These are phyloP conservation scores for Tremella fuciformis DNA, from an alignment of 768 basidiomycete species.

Conservation along the genomic window DNA sequence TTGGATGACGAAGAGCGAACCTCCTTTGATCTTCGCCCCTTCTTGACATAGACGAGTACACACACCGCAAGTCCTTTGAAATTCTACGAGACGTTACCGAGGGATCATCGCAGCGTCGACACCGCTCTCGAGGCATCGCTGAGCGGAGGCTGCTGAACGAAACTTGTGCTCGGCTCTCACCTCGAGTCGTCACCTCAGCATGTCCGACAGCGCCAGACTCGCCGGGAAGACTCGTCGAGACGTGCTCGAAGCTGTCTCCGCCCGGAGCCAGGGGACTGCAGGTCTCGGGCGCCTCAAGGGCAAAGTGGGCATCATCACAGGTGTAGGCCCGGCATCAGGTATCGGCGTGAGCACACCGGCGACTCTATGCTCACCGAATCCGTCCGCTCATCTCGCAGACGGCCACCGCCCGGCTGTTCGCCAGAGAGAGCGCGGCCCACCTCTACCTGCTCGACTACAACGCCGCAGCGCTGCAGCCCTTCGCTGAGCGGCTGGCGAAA, in stretches of 20 bases:
- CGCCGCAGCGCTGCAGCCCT: slow-evolving; percentile 64
- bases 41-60: no score
- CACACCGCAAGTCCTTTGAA: no score
- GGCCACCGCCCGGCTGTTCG: slow-evolving; percentile 33
- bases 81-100: no score
- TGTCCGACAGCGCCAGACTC: background rate
- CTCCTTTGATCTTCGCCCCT: no score
- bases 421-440: slow-evolving; percentile 57
- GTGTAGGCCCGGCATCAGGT: slow-evolving; percentile 78
- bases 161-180: no score
- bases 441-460: slow-evolving; percentile 75
- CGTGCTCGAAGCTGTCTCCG: slow-evolving; percentile 18
- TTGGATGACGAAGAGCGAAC: no score
- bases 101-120: no score
- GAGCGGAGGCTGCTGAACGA: no score
- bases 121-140: no score
- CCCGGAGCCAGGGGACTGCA: slow-evolving; percentile 7
- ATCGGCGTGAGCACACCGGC: slow-evolving; percentile 83
- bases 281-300: slow-evolving; percentile 59
- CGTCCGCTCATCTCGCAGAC: slow-evolving; percentile 33
- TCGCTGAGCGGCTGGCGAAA: slow-evolving; percentile 66
- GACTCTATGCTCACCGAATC: no score
- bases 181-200: background rate
- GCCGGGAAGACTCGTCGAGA: slow-evolving; percentile 15
- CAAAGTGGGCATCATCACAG: slow-evolving; percentile 85